Base-by-base conservation (phyloP, 352 stramenopile species). In the Blastocystis sp. region DNA sequence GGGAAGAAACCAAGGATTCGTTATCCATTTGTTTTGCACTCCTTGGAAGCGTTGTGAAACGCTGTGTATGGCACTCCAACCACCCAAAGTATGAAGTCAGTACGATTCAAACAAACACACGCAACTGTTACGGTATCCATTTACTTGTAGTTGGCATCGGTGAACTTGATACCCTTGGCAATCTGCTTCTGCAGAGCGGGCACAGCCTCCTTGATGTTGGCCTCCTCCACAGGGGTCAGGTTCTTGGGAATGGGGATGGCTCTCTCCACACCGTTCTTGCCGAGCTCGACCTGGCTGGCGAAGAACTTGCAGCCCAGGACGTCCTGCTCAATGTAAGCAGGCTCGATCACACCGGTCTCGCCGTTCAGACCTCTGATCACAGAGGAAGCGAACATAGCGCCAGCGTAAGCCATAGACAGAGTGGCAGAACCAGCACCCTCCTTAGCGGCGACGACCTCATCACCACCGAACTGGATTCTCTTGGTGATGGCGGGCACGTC, bases 331-430 rank as follows among this genome's bases (percentile, higher is more conserved):
- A 98, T 96, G 91, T 95, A 99, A 54, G 97, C 95, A 92, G 96
- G 98, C 92, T 98, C 96, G 57, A 96, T 92, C 10, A 99, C 92
- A 89, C 95, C 93, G 90, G 96, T 94, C 87, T 94, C 93, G 57
- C 97, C 97, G 89, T 93, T 93, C 89, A 98, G 94, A 76, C 96
- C 97, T 89, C 96, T 94, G 24, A 99, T 91, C 2, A 99, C 93
- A 89, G 92, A 92, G 89, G 93, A 91, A 9, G 93, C 92, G 92
- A 99, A 99, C 89, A 97, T 90, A 11, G 95, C 96, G 45, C 96
- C 97, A 45, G 97, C 97, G 91, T 98, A 98, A 2, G 97, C 97
- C 97, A 99, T 99, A 70, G 94, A 98, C 57, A 99, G 94, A 78
- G 97, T 99, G 84, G 97, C 97, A 89, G 94, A 98, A 63, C 97